Base-by-base conservation (phyloP, 805 yeast species). In the Kodamaea nitidulidarum region DNA sequence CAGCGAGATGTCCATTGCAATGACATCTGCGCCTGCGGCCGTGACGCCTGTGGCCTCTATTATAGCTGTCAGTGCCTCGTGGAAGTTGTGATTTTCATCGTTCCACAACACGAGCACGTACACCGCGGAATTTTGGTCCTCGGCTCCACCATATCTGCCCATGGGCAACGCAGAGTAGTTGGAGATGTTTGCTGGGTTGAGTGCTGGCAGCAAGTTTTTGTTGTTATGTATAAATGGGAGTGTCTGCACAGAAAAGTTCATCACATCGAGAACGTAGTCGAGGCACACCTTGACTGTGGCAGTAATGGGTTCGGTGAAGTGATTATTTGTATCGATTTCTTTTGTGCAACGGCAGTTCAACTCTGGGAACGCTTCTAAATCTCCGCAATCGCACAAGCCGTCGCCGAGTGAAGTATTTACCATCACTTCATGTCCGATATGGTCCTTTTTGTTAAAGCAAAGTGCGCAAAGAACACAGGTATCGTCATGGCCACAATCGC, bases 341-440 rank as follows among this genome's bases (percentile, higher is more conserved):
- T 25, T 21, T 3, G 26, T 56, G 39, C 71, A 63, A 17, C 67
- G 68, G 56, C 93, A 84, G 45, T 75, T 64, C 30, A 84, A 57
- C 5, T 61, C 59, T 2, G 36, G 51, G 78, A 86, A 84, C 4
- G 88, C 85, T 40, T 75, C 77, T 4, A 63, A 64, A 53, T 82
- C 88, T 7, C 88, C 88, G 63, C 88, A 82, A 49, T 82, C 88
- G 56, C 88, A 82, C 20, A 80, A 76, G 3, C 84, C 86, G 10
- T 73, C 73, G 3, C 75, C 80, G 3, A 54, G 47, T 4, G 84
- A 70, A 10, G 65, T 66, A 54, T 70, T 76, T 39, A 72, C 70
- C 20, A 70, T 61, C 7, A 85, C 84, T 43, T 76, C 76, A 53
- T 85, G 95, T 38, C 71, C 80, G 10, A 60, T 54, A 55, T 85